phyloP scores from a whole-genome alignment of 2,329 filamentous ascomycete genomes.

The Helotiales sp. region DNA sequence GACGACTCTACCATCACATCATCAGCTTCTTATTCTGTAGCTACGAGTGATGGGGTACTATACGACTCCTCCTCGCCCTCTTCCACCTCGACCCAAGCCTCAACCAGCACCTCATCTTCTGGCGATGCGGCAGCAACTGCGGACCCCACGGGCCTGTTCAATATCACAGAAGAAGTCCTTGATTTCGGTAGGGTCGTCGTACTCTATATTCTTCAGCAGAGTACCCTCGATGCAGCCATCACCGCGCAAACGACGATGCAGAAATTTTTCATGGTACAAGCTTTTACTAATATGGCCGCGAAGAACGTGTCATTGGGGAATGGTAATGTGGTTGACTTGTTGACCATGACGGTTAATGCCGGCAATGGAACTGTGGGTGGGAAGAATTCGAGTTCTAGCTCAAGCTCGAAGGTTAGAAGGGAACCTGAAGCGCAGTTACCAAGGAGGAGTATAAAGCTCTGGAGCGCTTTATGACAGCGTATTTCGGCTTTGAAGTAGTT shows the following conservation, averaged over 20 bases:
- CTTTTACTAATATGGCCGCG: conserved; percentile 22
- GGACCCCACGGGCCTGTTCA: conserved; percentile 39
- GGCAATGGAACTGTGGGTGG: conserved; percentile 21
- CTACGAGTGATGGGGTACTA: conserved; percentile 6
- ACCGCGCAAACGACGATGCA: conserved; percentile 55
- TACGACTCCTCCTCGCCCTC: conserved; percentile 4
- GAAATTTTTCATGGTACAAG: conserved; percentile 47
- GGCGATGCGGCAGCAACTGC: conserved; percentile 12
- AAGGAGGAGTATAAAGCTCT: not conserved
- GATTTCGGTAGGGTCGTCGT: conserved; percentile 66
- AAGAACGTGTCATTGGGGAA: conserved; percentile 31
- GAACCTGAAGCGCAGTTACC: not conserved
- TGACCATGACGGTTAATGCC: conserved; percentile 20
- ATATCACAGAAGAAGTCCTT: conserved; percentile 53
- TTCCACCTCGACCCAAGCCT: not conserved
- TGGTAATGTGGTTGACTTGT: conserved; percentile 26
- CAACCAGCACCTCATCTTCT: conserved; percentile 13
- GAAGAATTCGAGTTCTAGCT: not conserved
- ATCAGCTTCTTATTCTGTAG: not conserved
- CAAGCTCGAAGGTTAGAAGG: not conserved
- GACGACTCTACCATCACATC: not conserved
- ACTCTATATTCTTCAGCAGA: conserved; percentile 60
- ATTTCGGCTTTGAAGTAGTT: no score
- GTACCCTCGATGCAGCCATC: conserved; percentile 50
- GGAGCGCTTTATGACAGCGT: not conserved